A percentile compares a stretch with the other conserved stretches of the same genome.
Conservation (phyloP, 129 eudicot species). For the Logfia minima region DNA sequence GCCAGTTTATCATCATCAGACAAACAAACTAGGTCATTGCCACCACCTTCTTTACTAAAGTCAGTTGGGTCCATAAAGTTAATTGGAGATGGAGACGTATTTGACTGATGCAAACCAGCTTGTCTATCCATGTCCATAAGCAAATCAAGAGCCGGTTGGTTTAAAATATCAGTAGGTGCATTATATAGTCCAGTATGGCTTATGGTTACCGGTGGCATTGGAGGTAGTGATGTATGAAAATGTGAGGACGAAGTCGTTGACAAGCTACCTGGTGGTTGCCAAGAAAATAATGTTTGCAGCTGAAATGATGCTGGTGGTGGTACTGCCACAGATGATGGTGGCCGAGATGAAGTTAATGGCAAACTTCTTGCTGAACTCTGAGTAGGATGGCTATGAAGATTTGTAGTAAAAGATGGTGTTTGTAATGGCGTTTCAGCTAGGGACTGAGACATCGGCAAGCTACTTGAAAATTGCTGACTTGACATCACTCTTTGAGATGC, state of each 20-base stretch:
- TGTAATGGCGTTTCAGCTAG: constrained; percentile 22
- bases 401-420: constrained; percentile 16
- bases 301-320: constrained; percentile 19
- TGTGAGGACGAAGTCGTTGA: constrained; percentile 25
- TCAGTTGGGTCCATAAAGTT: constrained; percentile 25
- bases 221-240: constrained; percentile 24
- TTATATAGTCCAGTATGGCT: constrained; percentile 31
- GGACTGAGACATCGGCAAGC: constrained; percentile 26
- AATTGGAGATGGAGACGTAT: constrained; percentile 28
- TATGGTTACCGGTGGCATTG: constrained; percentile 34
- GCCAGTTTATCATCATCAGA: constrained; percentile 66
- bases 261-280: background rate
- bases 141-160: constrained; percentile 36
- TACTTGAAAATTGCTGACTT: constrained; percentile 35
- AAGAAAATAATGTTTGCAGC: constrained; percentile 2
- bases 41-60: constrained; percentile 30
- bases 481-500: constrained; percentile 33
- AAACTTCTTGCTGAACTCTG: constrained; percentile 20
- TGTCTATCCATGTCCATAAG: constrained; percentile 37
- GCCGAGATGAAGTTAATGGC: constrained; percentile 29
- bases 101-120: constrained; percentile 16
- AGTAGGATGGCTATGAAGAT: constrained; percentile 20
- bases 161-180: constrained; percentile 21
- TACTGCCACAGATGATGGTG: constrained; percentile 21
- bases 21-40: constrained; percentile 53